Base-by-base conservation (phyloP, 192 early-diverging fungal genomes). In the Phycomyces nitens region DNA sequence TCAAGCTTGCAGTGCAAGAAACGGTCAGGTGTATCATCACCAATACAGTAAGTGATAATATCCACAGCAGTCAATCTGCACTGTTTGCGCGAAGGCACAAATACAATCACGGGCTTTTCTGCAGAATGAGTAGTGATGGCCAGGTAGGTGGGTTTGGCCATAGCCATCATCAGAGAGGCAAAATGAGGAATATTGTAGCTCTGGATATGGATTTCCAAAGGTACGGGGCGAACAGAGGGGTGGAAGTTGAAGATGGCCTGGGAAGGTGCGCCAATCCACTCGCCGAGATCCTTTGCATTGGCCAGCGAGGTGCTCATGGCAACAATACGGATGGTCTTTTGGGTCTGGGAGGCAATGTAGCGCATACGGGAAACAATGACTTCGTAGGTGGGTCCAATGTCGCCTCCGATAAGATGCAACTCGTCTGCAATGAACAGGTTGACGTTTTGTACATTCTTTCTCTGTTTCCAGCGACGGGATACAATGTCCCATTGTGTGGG, bases 201-300 rank as follows among this genome's bases (percentile, higher is more conserved):
- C 69, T 96, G 94, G 69, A 99, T 95, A 55, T 89, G 89, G 50
- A 98, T 93, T 72, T 98, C 96, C 61, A 99, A 77, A 14, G 97
- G 95, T 41, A 96, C 85, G 21, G 95, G 91, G 1, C 97, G 86
- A 15, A 97, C 95, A 16, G 86, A 89, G 24, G 95, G 95, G 42
- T 90, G 86, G 78, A 99, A 99, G 72, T 95, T 99, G 74, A 93
- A 96, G n/a, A 94, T 86, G 6, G 84, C 80, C 5, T 84, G 79
- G 22, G 75, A 65, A 0, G 87, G 83, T 0, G 90, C 91, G 38
- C 94, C 95, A 62, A 99, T 92, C 97, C 97, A 99, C 65, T 94
- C 92, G 1, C 94, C 97, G 42, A 99, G 75, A 66, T 99, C 97
- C n/a, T 89, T 81, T n/a, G 96, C 96, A 73, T 99, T 99, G 22